Conservation (phyloP, 1,284 basidiomycete species). For the Fomitopsis betulina region DNA sequence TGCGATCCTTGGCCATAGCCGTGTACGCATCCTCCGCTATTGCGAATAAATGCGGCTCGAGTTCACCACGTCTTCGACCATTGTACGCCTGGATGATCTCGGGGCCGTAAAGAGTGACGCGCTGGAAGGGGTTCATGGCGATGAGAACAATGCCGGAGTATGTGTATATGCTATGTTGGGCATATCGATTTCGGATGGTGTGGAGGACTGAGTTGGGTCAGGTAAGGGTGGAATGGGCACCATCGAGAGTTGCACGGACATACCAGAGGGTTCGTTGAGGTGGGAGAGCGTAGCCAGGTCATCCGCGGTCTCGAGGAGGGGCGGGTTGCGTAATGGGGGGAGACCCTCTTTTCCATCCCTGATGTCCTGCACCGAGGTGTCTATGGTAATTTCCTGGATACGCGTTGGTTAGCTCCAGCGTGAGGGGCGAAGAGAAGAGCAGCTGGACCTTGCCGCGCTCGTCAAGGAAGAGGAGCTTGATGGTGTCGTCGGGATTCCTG, state of each 20-base stretch:
- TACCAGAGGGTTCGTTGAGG: constrained; percentile 96
- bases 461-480: constrained; percentile 79
- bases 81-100: constrained; percentile 98
- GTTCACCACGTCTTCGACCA: constrained; percentile 87
- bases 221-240: background rate
- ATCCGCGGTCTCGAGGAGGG: constrained; percentile 93
- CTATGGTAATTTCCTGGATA: constrained; percentile 66
- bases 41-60: constrained; percentile 97
- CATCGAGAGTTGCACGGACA: constrained; percentile 16
- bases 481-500: constrained; percentile 58
- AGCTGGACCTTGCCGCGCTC: constrained; percentile 80
- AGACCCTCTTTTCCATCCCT: constrained; percentile 71
- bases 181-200: constrained; percentile 96
- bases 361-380: constrained; percentile 76
- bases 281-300: constrained; percentile 97
- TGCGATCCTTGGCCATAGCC: constrained; percentile 92
- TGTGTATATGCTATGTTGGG: constrained; percentile 96
- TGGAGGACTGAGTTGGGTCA: constrained; percentile 69
- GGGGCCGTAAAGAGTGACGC: constrained; percentile 88
- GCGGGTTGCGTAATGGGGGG: constrained; percentile 95
- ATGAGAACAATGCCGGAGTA: constrained; percentile 98
- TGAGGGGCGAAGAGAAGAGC: constrained; percentile 3
- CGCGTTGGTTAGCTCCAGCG: background rate
- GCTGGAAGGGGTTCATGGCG: constrained; percentile 98
- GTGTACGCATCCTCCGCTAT: constrained; percentile 99